Evolutionary conservation across 108 stramenopile genomes (phyloP).

Genomic region (Cyclotella baltica): DNA sequence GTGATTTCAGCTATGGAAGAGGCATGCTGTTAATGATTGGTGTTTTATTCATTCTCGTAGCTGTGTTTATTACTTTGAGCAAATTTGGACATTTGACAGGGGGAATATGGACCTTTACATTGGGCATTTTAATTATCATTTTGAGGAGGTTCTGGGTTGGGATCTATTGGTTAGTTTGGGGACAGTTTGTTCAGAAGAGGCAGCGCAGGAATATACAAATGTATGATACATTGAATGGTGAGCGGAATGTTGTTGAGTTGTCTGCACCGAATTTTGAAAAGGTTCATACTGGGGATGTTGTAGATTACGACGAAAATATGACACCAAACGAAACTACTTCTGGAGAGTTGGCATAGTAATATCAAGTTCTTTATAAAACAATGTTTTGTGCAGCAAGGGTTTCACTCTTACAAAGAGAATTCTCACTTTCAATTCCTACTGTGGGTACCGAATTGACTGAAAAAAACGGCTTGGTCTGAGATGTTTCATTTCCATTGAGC

Average conservation of each 20-base stretch:
- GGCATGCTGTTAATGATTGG: conserved; percentile 20
- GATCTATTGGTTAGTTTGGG: conserved; percentile 15
- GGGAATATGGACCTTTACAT: conserved; percentile 19
- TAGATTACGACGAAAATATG: background rate
- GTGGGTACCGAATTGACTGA: too few species aligned
- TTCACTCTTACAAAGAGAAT: too few species aligned
- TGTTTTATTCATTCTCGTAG: background rate
- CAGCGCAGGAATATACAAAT: conserved; percentile 23
- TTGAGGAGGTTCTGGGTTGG: conserved; percentile 21
- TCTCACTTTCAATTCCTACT: too few species aligned
- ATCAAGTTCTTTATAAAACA: too few species aligned
- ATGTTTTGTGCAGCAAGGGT: too few species aligned
- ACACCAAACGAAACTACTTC: background rate
- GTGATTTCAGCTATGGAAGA: conserved; percentile 27
- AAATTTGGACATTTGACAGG: conserved; percentile 17
- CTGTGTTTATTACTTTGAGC: background rate
- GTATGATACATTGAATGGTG: conserved; percentile 28
- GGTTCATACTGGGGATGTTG: background rate
- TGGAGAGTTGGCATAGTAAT: background rate
- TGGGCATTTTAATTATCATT: conserved; percentile 9
- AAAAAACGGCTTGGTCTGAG: too few species aligned
- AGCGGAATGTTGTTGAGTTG: background rate
- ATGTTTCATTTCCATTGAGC: too few species aligned
- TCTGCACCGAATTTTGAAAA: conserved; percentile 11
- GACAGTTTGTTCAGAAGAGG: conserved; percentile 18